Conservation (phyloP, 345 rosid genomes). For the Rhodomyrtus tomentosa region DNA sequence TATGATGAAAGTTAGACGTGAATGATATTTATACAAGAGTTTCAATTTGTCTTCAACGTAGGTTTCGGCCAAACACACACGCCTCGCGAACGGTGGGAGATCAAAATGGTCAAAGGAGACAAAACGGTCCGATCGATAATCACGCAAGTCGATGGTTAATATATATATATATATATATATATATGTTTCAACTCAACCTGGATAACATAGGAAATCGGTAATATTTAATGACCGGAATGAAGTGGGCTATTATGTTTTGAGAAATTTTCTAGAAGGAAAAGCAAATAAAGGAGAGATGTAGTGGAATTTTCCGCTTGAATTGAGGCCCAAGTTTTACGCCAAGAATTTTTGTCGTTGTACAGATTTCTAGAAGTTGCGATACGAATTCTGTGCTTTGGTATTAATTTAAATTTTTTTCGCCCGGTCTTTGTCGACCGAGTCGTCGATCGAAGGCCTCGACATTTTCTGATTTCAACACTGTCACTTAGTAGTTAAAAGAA, state of each 20-base stretch:
- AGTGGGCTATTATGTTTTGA: background rate
- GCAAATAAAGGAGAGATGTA: background rate
- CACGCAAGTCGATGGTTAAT: background rate
- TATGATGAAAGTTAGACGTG: background rate
- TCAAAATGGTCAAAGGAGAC: background rate
- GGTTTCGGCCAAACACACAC: background rate
- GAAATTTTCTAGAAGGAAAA: background rate
- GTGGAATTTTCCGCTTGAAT: background rate
- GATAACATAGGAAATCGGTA: background rate
- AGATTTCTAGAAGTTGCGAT: too few species aligned
- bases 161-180: too few species aligned
- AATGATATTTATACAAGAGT: background rate
- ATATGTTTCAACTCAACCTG: background rate
- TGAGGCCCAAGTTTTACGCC: background rate
- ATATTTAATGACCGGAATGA: background rate
- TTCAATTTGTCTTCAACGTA: background rate
- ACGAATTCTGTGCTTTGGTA: background rate
- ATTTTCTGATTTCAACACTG: background rate
- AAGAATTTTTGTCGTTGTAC: background rate
- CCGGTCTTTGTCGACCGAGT: too few species aligned
- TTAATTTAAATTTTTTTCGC: background rate
- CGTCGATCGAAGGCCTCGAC: background rate
- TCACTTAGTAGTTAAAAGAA: background rate
- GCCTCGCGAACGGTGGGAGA: background rate
- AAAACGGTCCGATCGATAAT: background rate